Conservation (phyloP, 2,329 filamentous ascomycete species). For the Fusarium liriodendri region DNA sequence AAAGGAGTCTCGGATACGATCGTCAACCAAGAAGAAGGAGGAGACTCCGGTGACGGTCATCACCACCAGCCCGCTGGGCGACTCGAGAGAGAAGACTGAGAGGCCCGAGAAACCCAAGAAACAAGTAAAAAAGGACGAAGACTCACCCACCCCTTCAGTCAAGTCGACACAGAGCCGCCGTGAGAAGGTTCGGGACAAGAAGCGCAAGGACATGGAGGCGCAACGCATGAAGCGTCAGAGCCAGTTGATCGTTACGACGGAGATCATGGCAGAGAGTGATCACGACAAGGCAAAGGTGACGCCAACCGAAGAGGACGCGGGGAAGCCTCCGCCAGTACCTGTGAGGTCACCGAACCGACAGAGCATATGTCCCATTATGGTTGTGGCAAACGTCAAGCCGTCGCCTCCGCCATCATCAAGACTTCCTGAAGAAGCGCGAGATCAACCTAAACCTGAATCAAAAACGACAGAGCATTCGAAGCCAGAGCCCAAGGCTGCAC, state of each 20-base stretch:
- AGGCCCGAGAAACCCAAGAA: background rate
- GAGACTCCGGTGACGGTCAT: conserved; percentile 34
- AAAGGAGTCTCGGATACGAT: conserved; percentile 24
- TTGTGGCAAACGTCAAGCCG: conserved; percentile 52
- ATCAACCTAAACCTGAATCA: background rate
- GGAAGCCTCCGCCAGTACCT: conserved; percentile 26
- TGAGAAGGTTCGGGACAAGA: conserved; percentile 54
- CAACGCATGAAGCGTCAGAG: conserved; percentile 37
- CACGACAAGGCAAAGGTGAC: conserved; percentile 2
- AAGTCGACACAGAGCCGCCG: conserved; percentile 47
- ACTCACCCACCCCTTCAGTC: conserved; percentile 30
- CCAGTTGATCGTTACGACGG: conserved; percentile 8
- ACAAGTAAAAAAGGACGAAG: conserved; percentile 1
- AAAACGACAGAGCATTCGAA: conserved; percentile 5
- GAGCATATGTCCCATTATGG: conserved; percentile 53
- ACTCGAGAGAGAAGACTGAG: background rate
- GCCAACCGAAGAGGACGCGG: background rate
- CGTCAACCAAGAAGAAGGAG: conserved; percentile 15
- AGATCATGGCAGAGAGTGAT: conserved; percentile 1
- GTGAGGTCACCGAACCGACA: conserved; percentile 30
- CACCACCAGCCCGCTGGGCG: conserved; percentile 36
- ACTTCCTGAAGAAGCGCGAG: background rate
- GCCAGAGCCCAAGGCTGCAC: conserved; percentile 2
- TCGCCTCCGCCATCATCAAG: conserved; percentile 28
- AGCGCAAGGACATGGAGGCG: conserved; percentile 54